phyloP scores from a whole-genome alignment of 768 basidiomycete species.

The Dendrothele bispora region DNA sequence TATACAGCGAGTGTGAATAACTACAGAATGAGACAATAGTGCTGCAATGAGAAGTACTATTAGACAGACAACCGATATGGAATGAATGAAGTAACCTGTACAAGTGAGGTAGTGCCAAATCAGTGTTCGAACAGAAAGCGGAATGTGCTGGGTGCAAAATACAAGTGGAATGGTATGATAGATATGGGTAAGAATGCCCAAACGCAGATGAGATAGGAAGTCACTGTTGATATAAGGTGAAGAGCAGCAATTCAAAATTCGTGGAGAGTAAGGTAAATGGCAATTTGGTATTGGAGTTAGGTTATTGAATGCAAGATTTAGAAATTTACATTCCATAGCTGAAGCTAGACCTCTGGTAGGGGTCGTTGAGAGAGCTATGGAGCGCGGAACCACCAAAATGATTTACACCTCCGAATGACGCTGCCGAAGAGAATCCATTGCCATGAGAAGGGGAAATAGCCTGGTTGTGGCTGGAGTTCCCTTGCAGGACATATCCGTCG shows the following conservation, averaged over 20 bases:
- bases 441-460: conserved; percentile 57
- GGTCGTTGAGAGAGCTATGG: conserved; percentile 60
- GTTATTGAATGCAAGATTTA: conserved; percentile 1
- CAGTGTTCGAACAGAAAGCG: conserved; percentile 34
- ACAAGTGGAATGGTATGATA: conserved; percentile 64
- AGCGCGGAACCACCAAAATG: conserved; percentile 58
- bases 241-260: conserved; percentile 37
- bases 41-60: conserved; percentile 58
- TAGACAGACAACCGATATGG: conserved; percentile 65
- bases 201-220: conserved; percentile 39
- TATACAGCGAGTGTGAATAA: conserved; percentile 59
- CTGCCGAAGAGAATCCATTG: conserved; percentile 58
- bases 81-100: conserved; percentile 54
- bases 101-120: conserved; percentile 43
- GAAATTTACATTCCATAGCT: conserved; percentile 74
- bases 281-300: background rate
- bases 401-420: conserved; percentile 47
- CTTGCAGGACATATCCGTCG: conserved; percentile 81
- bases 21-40: conserved; percentile 73
- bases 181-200: conserved; percentile 33
- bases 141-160: conserved; percentile 67
- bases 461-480: conserved; percentile 65
- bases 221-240: conserved; percentile 24
- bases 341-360: conserved; percentile 73
- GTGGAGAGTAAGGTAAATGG: conserved; percentile 36